A percentile compares a stretch with the other conserved stretches of the same genome.
Conservation (phyloP, 2,329 filamentous ascomycete genomes). For the Gremmenia infestans region DNA sequence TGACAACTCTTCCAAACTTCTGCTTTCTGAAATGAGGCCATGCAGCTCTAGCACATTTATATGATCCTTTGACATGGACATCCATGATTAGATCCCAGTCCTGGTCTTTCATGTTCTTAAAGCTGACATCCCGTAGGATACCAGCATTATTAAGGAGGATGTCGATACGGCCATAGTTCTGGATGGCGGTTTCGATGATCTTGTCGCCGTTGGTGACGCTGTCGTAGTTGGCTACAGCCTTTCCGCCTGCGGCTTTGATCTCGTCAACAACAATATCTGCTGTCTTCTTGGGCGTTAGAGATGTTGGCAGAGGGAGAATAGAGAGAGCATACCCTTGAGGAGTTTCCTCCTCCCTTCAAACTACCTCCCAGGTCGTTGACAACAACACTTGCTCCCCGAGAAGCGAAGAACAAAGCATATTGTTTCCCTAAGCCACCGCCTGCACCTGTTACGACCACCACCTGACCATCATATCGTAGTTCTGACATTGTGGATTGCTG, state of each 20-base stretch:
- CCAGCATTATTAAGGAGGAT: constrained; percentile 97
- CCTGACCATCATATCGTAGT: constrained; percentile 80
- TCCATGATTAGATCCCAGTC: constrained; percentile 96
- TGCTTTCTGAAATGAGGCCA: constrained; percentile 99
- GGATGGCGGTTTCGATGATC: constrained; percentile 86
- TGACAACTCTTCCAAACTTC: constrained; percentile 95
- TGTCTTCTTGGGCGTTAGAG: constrained; percentile 46
- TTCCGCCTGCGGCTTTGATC: constrained; percentile 83
- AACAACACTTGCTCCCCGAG: constrained; percentile 86
- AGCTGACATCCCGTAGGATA: constrained; percentile 86
- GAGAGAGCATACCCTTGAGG: constrained; percentile 63
- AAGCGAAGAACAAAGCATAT: constrained; percentile 84
- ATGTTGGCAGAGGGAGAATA: not conserved
- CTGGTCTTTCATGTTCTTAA: constrained; percentile 97
- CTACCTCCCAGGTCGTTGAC: constrained; percentile 94
- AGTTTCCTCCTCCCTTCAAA: constrained; percentile 87
- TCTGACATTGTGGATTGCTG: constrained; percentile 45
- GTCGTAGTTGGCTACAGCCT: constrained; percentile 97
- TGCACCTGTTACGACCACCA: constrained; percentile 82
- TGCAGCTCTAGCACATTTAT: constrained; percentile 90
- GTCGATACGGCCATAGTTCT: constrained; percentile 81
- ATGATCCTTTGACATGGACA: constrained; percentile 89
- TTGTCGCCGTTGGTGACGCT: constrained; percentile 86
- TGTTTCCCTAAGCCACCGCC: constrained; percentile 77
- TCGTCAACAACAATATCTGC: constrained; percentile 79